Evolutionary conservation across 1,139 yeast genomes (phyloP).

Genomic region (Debaryomyces robertsiae): DNA sequence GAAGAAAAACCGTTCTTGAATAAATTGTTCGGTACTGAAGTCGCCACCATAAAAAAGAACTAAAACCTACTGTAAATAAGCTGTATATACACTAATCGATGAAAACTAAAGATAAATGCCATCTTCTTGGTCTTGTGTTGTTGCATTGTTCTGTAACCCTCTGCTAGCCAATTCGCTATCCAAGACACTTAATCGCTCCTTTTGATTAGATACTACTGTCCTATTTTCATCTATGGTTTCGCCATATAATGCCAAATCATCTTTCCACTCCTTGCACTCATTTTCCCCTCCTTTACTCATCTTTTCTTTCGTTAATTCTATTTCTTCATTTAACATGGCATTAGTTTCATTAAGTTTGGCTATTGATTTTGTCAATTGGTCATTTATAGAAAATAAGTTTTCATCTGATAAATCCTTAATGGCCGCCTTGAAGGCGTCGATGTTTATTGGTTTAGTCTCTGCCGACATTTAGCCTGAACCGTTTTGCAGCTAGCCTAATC

Average conservation of each 20-base stretch:
- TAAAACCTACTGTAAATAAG: slow-evolving; percentile 14
- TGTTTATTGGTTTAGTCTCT: slow-evolving; percentile 27
- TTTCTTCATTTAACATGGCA: slow-evolving; percentile 29
- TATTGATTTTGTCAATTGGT: slow-evolving; percentile 30
- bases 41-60: slow-evolving; percentile 28
- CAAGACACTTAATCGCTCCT: slow-evolving; percentile 24
- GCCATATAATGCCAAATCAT: slow-evolving; percentile 31
- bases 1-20: slow-evolving; percentile 49
- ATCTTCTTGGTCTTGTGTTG: slow-evolving; percentile 9
- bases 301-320: slow-evolving; percentile 18
- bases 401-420: slow-evolving; percentile 39
- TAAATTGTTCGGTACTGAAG: slow-evolving; percentile 45
- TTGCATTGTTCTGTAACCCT: slow-evolving; percentile 21
- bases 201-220: slow-evolving; percentile 33
- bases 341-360: slow-evolving; percentile 37
- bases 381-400: slow-evolving; percentile 25
- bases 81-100: slow-evolving; percentile 16
- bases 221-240: slow-evolving; percentile 37
- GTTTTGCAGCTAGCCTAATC: too few species aligned
- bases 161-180: slow-evolving; percentile 29
- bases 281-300: slow-evolving; percentile 14
- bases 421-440: slow-evolving; percentile 32
- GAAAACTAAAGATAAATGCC: slow-evolving; percentile 18
- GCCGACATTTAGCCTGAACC: slow-evolving; percentile 18
- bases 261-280: slow-evolving; percentile 16